These are phyloP conservation scores for Blastobotrys terrestris DNA, from an alignment of 805 yeast genomes.

Conservation along the genomic window DNA sequence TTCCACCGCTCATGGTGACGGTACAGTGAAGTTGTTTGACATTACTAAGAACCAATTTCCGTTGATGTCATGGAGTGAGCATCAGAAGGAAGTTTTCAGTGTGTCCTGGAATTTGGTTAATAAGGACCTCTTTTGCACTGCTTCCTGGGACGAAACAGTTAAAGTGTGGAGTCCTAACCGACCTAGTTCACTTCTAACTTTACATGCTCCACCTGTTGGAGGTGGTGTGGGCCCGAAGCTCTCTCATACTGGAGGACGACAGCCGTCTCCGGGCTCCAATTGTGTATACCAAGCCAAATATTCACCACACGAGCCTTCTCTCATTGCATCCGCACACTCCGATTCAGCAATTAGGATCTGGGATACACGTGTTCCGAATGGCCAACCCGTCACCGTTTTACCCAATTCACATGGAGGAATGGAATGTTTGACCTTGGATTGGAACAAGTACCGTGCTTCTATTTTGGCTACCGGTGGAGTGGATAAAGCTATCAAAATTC, in stretches of 20 bases:
- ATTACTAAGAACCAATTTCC: conserved; percentile 35
- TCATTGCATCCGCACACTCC: conserved; percentile 65
- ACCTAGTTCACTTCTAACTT: conserved; percentile 16
- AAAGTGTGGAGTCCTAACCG: conserved; percentile 39
- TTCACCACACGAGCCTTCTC: conserved; percentile 77
- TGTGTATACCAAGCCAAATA: conserved; percentile 77
- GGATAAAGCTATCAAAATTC: conserved; percentile 72
- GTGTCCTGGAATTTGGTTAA: conserved; percentile 69
- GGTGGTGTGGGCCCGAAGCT: conserved; percentile 16
- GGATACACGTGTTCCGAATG: conserved; percentile 53
- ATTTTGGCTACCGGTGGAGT: conserved; percentile 89
- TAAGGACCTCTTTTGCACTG: conserved; percentile 61
- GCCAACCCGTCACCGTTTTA: conserved; percentile 35
- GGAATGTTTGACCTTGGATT: conserved; percentile 77
- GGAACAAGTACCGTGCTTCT: conserved; percentile 80
- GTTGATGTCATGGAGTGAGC: conserved; percentile 47
- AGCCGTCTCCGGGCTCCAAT: conserved; percentile 27
- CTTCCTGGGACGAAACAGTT: conserved; percentile 90
- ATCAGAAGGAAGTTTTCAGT: conserved; percentile 65
- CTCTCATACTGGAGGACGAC: conserved; percentile 5
- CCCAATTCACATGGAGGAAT: conserved; percentile 67
- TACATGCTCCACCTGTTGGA: conserved; percentile 6
- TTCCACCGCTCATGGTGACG: conserved; percentile 83
- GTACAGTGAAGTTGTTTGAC: conserved; percentile 78
- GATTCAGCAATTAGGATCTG: conserved; percentile 71